Percentiles rank a stretch among this genome's conserved stretches.
Conservation (phyloP, 2,329 filamentous ascomycete genomes). For the Diaporthe sp. region DNA sequence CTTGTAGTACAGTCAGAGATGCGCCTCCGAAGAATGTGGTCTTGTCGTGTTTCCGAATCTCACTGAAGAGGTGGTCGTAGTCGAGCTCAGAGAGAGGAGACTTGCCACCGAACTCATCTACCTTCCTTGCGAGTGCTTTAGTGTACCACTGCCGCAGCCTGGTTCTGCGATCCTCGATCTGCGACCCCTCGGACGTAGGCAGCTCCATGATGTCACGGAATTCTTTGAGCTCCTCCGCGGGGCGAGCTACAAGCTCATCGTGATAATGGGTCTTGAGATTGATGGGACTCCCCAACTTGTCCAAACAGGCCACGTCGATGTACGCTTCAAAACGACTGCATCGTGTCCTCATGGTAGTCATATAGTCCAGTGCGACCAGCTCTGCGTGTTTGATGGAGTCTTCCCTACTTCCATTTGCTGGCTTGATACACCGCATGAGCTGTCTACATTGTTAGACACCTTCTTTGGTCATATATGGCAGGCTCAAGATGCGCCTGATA, state of each 20-base stretch:
- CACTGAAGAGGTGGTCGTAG: constrained; percentile 31
- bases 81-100: constrained; percentile 16
- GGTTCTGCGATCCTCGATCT: background rate
- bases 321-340: constrained; percentile 35
- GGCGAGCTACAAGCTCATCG: constrained; percentile 39
- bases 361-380: constrained; percentile 38
- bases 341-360: constrained; percentile 33
- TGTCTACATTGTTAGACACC: constrained; percentile 1
- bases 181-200: background rate
- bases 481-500: background rate
- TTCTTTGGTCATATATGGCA: too few relatives aligned
- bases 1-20: constrained; percentile 38
- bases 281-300: constrained; percentile 35
- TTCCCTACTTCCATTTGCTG: background rate
- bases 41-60: constrained; percentile 33
- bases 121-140: constrained; percentile 35
- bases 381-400: constrained; percentile 37
- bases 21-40: constrained; percentile 39
- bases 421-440: constrained; percentile 38
- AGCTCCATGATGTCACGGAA: constrained; percentile 29
- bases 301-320: constrained; percentile 30
- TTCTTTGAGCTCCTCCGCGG: constrained; percentile 28
- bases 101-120: constrained; percentile 25
- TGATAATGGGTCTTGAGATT: constrained; percentile 41
- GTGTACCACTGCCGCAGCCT: constrained; percentile 35